phyloP scores from a whole-genome alignment of 805 yeast species.

The Saccharomycopsis sp. region DNA sequence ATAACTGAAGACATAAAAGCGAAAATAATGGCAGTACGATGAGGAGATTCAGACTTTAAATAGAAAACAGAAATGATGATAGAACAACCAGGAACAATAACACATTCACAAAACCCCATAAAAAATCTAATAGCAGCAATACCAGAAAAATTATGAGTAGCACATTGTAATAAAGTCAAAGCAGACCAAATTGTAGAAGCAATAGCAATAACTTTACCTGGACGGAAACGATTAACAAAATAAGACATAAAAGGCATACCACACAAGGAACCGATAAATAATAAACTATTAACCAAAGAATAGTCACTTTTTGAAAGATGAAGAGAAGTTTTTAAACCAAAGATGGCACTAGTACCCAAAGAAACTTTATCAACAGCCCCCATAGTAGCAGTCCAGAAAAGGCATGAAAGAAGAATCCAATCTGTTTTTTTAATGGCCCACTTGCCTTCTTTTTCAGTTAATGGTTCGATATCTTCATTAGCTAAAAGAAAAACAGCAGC shows the following conservation, averaged over 20 bases:
- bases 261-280: conserved; percentile 52
- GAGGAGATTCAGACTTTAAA: conserved; percentile 20
- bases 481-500: conserved; percentile 26
- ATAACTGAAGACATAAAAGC: conserved; percentile 27
- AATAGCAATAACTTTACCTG: conserved; percentile 29
- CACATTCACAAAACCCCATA: conserved; percentile 38
- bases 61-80: conserved; percentile 26
- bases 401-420: conserved; percentile 27
- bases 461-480: conserved; percentile 27
- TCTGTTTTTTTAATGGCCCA: conserved; percentile 30
- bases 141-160: conserved; percentile 23
- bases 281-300: conserved; percentile 51
- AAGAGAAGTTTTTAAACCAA: conserved; percentile 37
- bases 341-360: conserved; percentile 32
- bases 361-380: conserved; percentile 37
- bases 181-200: conserved; percentile 22
- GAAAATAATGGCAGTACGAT: conserved; percentile 27
- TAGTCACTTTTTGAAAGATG: conserved; percentile 23
- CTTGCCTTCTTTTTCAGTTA: conserved; percentile 24
- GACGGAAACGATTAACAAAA: conserved; percentile 44
- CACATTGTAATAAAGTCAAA: conserved; percentile 22
- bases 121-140: conserved; percentile 23
- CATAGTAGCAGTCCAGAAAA: conserved; percentile 26
- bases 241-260: conserved; percentile 41
- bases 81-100: conserved; percentile 27